Percentiles rank a stretch among this genome's conserved stretches.
These are phyloP conservation scores for Aureobasidium mangrovei DNA, from an alignment of 2,329 filamentous ascomycete species.

Conservation along the genomic window DNA sequence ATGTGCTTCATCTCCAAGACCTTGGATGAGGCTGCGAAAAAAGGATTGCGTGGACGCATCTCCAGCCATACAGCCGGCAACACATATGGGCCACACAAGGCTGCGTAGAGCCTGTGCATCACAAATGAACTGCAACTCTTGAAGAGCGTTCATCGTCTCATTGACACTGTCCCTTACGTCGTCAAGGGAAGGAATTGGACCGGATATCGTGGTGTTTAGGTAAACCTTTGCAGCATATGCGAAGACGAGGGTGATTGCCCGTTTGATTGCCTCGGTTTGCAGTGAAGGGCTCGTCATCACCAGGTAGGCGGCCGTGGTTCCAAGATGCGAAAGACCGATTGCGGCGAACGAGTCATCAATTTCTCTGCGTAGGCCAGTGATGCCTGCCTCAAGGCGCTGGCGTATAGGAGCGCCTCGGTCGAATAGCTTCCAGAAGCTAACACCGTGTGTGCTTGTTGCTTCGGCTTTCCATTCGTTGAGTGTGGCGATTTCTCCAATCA, in stretches of 20 bases:
- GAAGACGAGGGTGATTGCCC: conserved; percentile 13
- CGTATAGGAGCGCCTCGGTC: conserved; percentile 4
- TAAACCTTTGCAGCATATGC: conserved; percentile 12
- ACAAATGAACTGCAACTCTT: conserved; percentile 4
- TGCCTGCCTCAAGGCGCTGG: not conserved
- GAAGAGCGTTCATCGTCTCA: conserved; percentile 10
- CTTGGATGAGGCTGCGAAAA: conserved; percentile 4
- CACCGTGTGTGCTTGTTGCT: not conserved
- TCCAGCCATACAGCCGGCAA: conserved; percentile 13
- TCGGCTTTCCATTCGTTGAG: not conserved
- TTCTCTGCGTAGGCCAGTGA: not conserved
- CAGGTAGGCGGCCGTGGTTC: not conserved
- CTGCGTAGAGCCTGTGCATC: conserved; percentile 11
- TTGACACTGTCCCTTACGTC: conserved; percentile 6
- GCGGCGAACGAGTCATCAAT: not conserved
- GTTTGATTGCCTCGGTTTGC: not conserved
- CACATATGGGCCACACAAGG: conserved; percentile 12
- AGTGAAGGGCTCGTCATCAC: not conserved
- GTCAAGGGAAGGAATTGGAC: not conserved
- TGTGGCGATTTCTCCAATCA: conserved; percentile 5
- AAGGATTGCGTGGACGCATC: not conserved
- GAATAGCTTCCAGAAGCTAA: conserved; percentile 9
- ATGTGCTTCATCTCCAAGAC: conserved; percentile 8
- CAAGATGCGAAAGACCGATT: not conserved
- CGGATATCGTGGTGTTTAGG: conserved; percentile 5